Conservation (phyloP, 192 early-diverging fungal genomes). For the Coemansia sp. region DNA sequence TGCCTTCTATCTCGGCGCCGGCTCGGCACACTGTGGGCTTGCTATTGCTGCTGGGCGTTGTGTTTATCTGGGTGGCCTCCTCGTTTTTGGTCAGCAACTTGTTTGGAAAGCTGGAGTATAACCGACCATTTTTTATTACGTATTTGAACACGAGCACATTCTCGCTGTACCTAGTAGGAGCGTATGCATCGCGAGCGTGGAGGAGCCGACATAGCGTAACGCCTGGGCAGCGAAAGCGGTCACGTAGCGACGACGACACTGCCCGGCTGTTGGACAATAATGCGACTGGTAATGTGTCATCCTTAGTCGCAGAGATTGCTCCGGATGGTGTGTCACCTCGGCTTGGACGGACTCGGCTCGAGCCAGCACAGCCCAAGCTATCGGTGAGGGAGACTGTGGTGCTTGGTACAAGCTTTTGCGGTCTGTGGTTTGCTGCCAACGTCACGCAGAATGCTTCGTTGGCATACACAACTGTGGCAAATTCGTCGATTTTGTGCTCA, state of each 20-base stretch:
- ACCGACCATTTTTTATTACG: constrained; percentile 75
- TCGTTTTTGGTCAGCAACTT: constrained; percentile 77
- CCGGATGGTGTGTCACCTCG: not conserved
- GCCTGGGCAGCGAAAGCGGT: constrained; percentile 19
- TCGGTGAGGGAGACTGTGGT: constrained; percentile 55
- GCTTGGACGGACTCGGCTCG: not conserved
- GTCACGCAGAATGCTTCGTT: constrained; percentile 70
- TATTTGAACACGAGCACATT: constrained; percentile 76
- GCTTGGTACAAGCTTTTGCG: constrained; percentile 66
- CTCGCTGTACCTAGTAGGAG: constrained; percentile 63
- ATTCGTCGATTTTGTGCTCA: constrained; percentile 71
- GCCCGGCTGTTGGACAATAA: not conserved
- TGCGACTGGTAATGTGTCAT: not conserved
- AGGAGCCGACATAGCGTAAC: not conserved
- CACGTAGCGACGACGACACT: constrained; percentile 24
- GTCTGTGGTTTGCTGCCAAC: constrained; percentile 82
- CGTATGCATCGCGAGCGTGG: constrained; percentile 9
- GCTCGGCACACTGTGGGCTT: constrained; percentile 62
- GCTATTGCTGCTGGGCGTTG: constrained; percentile 64
- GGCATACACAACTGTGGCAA: constrained; percentile 72
- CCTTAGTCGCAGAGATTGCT: not conserved
- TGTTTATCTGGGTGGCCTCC: constrained; percentile 75
- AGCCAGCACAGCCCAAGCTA: constrained; percentile 11
- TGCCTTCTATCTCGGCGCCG: not conserved
- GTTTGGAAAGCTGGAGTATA: constrained; percentile 66